Conservation (phyloP, 495 filamentous ascomycete species). For the Penicillium desertorum region DNA sequence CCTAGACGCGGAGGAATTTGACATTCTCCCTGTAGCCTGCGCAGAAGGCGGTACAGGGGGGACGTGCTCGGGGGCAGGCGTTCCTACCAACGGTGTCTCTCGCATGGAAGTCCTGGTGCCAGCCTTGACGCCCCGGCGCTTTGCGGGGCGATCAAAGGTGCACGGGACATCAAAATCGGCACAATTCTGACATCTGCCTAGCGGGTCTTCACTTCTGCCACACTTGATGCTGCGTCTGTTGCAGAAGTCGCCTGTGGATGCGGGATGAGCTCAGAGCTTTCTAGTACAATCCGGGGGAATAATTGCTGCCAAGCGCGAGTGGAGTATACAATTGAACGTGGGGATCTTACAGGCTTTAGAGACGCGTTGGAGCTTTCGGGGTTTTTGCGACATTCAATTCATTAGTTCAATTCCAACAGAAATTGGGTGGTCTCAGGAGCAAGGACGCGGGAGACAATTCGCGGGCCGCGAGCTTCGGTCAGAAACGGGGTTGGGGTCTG, state of each 20-base stretch:
- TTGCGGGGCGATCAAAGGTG: conserved; percentile 68
- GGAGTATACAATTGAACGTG: conserved; percentile 16
- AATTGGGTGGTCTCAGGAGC: not conserved
- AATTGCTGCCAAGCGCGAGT: conserved; percentile 12
- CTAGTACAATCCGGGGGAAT: conserved; percentile 1
- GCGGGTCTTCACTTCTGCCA: conserved; percentile 23
- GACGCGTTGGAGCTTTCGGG: conserved; percentile 35
- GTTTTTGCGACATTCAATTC: conserved; percentile 35
- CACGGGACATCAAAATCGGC: conserved; percentile 69
- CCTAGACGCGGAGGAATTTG: conserved; percentile 23
- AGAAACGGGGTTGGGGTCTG: conserved; percentile 12
- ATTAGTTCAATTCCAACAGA: conserved; percentile 17
- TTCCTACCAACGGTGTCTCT: conserved; percentile 12
- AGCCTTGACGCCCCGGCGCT: conserved; percentile 58
- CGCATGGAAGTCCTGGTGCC: conserved; percentile 17
- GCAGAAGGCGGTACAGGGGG: not conserved
- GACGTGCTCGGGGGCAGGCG: conserved; percentile 7
- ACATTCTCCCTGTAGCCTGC: conserved; percentile 14
- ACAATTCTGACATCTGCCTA: conserved; percentile 47
- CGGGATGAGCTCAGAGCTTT: conserved; percentile 12
- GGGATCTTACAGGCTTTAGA: conserved; percentile 33
- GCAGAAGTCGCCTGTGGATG: conserved; percentile 34
- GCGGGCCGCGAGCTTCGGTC: conserved; percentile 10
- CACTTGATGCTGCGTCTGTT: conserved; percentile 36
- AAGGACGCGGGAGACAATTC: conserved; percentile 5